Conservation (phyloP, 192 early-diverging fungal genomes). For the Paraglomus brasilianum region DNA sequence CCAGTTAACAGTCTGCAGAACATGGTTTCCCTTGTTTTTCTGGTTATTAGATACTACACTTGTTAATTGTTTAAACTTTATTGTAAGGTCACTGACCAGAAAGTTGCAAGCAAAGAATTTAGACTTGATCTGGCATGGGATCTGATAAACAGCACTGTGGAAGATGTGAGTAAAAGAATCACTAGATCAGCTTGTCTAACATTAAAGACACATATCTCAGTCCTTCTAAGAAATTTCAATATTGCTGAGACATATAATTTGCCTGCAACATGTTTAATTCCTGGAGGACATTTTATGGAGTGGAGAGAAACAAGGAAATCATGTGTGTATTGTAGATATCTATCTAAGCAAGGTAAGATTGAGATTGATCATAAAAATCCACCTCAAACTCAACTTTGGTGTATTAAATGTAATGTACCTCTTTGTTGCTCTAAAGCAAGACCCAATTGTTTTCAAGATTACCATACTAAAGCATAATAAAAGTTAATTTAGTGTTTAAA, state of each 20-base stretch:
- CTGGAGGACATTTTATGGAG: neutral
- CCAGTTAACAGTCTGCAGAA: constrained; percentile 14
- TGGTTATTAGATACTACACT: constrained; percentile 28
- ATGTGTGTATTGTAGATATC: neutral
- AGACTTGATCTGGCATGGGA: no score
- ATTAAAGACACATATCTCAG: constrained; percentile 23
- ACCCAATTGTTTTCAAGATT: constrained; percentile 8
- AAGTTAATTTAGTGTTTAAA: no score
- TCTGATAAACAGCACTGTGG: no score
- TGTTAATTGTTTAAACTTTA: no score
- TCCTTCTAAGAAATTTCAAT: no score
- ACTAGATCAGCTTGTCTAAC: neutral
- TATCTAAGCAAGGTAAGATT: neutral
- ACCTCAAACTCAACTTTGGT: neutral
- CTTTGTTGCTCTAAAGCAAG: constrained; percentile 4
- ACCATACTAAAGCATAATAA: neutral
- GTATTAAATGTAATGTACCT: neutral
- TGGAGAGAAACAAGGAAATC: no score
- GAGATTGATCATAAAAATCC: neutral
- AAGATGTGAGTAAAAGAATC: no score
- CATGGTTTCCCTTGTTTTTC: constrained; percentile 29
- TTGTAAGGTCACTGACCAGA: no score
- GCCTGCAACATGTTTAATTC: neutral
- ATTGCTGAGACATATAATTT: neutral
- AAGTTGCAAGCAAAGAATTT: no score